A percentile compares a stretch with the other conserved stretches of the same genome.
Conservation (phyloP, 495 filamentous ascomycete genomes). For the Penicillium paradoxum region DNA sequence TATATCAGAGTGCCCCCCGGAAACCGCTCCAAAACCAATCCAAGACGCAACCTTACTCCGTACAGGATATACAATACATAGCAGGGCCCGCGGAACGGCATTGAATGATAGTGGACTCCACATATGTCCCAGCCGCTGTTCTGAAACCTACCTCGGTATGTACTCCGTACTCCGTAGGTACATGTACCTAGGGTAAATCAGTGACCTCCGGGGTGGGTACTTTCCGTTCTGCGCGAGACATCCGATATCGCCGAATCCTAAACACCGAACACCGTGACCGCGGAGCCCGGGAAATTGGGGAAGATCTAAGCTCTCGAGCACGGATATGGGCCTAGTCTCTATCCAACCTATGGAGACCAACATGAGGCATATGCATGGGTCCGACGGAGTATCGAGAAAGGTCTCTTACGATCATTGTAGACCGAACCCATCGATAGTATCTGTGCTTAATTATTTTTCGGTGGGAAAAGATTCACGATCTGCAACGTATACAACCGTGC, state of each 20-base stretch:
- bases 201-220: neutral
- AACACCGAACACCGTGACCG: neutral
- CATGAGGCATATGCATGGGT: too few species aligned
- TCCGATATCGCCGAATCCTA: constrained; percentile 6
- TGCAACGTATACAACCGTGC: neutral
- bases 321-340: neutral
- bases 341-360: neutral
- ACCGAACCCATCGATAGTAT: neutral
- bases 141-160: neutral
- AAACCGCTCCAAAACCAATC: too few species aligned
- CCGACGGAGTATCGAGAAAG: too few species aligned
- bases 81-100: neutral
- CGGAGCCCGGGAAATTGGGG: neutral
- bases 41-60: too few species aligned
- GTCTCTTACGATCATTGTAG: too few species aligned
- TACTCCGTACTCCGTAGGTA: too few species aligned
- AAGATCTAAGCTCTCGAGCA: constrained; percentile 3
- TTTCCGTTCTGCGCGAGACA: neutral
- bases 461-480: neutral
- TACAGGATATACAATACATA: too few species aligned
- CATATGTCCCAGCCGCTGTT: too few species aligned
- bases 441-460: neutral
- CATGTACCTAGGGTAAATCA: too few species aligned
- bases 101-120: neutral
- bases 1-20: too few species aligned